These are phyloP conservation scores for Dichomitus squalens DNA, from an alignment of 1,284 basidiomycete species.

Conservation along the genomic window DNA sequence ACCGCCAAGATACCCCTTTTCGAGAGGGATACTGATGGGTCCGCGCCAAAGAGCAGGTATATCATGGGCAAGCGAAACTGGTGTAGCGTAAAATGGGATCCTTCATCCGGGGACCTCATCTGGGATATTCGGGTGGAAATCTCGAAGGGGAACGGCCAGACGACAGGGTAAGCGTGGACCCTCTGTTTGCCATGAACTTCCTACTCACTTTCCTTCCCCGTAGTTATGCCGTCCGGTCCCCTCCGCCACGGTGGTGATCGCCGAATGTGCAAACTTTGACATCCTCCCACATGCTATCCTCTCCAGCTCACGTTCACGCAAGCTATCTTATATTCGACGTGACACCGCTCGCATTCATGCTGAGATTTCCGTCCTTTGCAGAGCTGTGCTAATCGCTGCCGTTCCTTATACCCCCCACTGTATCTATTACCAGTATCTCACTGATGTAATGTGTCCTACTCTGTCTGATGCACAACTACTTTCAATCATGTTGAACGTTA, in stretches of 20 bases:
- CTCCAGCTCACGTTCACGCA: background rate
- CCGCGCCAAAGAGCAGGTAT: constrained; percentile 65
- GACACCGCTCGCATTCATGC: constrained; percentile 4
- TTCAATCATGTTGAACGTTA: background rate
- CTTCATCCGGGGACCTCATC: constrained; percentile 64
- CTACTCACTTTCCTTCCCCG: background rate
- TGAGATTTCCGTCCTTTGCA: background rate
- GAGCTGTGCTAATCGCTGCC: constrained; percentile 9
- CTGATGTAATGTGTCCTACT: constrained; percentile 14
- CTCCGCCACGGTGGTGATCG: constrained; percentile 52
- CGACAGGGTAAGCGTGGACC: constrained; percentile 56
- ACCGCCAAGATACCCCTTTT: constrained; percentile 76
- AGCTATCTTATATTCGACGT: constrained; percentile 16
- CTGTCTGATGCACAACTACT: background rate
- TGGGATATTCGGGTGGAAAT: constrained; percentile 92
- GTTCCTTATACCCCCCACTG: constrained; percentile 17
- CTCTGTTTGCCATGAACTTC: no score
- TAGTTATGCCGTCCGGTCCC: constrained; percentile 41
- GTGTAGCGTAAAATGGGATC: constrained; percentile 74
- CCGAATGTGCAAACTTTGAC: background rate
- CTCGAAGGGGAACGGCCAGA: constrained; percentile 77
- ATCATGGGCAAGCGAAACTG: constrained; percentile 93
- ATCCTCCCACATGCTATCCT: background rate
- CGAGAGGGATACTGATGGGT: constrained; percentile 76
- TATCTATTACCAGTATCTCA: constrained; percentile 17